Percentiles rank a stretch among this genome's conserved stretches.
Conservation (phyloP, 2,329 filamentous ascomycete species). For the Furcasterigmium sp. region DNA sequence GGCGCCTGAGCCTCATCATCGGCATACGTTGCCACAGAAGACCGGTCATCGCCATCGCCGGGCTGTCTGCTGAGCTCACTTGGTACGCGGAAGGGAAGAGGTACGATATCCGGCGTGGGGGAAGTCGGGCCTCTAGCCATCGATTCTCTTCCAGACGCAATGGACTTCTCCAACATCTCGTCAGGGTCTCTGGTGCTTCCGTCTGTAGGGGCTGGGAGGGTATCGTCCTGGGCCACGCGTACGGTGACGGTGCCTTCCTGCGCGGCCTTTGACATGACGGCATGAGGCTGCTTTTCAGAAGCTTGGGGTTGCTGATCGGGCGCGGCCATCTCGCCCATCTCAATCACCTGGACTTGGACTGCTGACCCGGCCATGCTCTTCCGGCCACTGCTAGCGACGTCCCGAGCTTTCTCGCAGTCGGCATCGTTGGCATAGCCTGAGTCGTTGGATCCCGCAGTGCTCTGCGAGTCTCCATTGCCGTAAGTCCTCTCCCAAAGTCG, state of each 20-base stretch:
- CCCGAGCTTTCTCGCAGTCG: conserved; percentile 37
- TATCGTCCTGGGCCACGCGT: conserved; percentile 40
- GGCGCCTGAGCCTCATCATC: conserved; percentile 43
- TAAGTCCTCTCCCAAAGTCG: conserved; percentile 74
- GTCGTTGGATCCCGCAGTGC: conserved; percentile 32
- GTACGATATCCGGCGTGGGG: conserved; percentile 51
- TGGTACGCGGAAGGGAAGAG: conserved; percentile 61
- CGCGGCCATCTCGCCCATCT: conserved; percentile 46
- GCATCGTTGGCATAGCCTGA: conserved; percentile 44
- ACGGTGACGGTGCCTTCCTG: conserved; percentile 45
- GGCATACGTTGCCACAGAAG: conserved; percentile 66
- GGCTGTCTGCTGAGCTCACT: conserved; percentile 29
- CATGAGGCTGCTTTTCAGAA: conserved; percentile 22
- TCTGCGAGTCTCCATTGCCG: conserved; percentile 47
- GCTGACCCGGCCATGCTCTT: neutral
- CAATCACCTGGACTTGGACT: conserved; percentile 37
- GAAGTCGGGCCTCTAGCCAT: conserved; percentile 18
- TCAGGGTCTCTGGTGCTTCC: conserved; percentile 17
- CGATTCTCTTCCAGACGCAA: neutral
- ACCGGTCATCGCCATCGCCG: conserved; percentile 46
- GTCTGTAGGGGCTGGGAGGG: conserved; percentile 4
- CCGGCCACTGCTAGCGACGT: neutral
- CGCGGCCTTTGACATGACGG: conserved; percentile 34
- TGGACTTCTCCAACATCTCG: conserved; percentile 18
- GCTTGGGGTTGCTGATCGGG: conserved; percentile 17